Conservation (phyloP, 176 grass and related monocot species). For the Saccharum officinarum region DNA sequence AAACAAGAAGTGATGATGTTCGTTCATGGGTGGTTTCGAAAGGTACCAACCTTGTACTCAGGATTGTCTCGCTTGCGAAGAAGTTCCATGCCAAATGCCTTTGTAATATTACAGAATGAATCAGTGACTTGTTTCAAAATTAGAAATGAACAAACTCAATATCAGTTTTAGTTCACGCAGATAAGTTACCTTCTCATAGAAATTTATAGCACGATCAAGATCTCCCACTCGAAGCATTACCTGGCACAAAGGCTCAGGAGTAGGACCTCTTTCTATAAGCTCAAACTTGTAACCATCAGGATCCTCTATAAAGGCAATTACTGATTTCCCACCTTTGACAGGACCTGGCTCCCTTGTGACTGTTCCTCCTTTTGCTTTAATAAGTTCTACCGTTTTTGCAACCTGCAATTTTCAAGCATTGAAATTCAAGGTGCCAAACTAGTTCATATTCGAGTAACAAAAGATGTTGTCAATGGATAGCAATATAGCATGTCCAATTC, state of each 20-base stretch:
- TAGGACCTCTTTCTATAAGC: constrained; percentile 87
- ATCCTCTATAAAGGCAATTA: constrained; percentile 94
- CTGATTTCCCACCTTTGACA: constrained; percentile 77
- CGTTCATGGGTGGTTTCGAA: constrained; percentile 1
- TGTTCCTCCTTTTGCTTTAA: constrained; percentile 93
- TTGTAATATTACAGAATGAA: constrained; percentile 24
- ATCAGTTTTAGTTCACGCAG: background rate
- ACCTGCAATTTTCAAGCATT: constrained; percentile 51
- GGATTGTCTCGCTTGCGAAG: constrained; percentile 86
- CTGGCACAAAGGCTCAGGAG: constrained; percentile 91
- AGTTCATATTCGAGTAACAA: background rate
- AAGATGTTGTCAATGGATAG: background rate
- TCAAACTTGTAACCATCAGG: constrained; percentile 97
- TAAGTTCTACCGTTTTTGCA: constrained; percentile 86
- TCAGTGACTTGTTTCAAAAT: constrained; percentile 23
- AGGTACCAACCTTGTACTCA: constrained; percentile 76
- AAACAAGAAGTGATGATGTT: background rate
- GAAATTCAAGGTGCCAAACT: constrained; percentile 24
- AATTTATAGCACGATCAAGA: constrained; percentile 80
- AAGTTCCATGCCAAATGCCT: constrained; percentile 99
- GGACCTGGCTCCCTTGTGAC: constrained; percentile 88
- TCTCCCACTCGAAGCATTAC: constrained; percentile 97
- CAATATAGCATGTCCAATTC: constrained; percentile 1
- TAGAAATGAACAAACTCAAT: background rate
- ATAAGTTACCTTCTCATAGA: constrained; percentile 84